Evolutionary conservation across 2,329 filamentous ascomycete species (phyloP).

Genomic region (Lasiodiplodia hormozganensis): DNA sequence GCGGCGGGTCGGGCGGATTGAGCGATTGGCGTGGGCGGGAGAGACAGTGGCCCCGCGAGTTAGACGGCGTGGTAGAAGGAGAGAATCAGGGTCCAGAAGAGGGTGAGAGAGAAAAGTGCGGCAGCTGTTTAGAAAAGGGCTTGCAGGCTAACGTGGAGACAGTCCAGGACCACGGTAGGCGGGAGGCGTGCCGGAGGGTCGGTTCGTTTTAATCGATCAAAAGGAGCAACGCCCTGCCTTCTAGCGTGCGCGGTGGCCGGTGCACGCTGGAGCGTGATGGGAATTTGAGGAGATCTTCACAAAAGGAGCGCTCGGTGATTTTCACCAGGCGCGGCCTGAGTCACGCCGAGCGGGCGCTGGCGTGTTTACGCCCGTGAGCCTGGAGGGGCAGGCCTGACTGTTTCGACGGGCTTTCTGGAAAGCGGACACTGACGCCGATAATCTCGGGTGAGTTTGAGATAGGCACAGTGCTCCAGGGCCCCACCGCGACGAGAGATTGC

Average conservation of each 20-base stretch:
- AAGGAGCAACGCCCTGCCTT: slow-evolving; percentile 44
- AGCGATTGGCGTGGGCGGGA: slow-evolving; percentile 27
- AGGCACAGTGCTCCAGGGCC: slow-evolving; percentile 34
- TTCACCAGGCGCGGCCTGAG: slow-evolving; percentile 27
- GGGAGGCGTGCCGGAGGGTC: slow-evolving; percentile 48
- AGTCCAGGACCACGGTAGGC: slow-evolving; percentile 51
- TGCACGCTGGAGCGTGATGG: slow-evolving; percentile 27
- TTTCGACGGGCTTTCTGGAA: slow-evolving; percentile 30
- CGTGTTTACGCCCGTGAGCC: slow-evolving; percentile 20
- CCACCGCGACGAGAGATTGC: slow-evolving; percentile 28
- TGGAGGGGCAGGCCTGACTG: slow-evolving; percentile 26
- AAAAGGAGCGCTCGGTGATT: slow-evolving; percentile 31
- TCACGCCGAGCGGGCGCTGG: slow-evolving; percentile 26
- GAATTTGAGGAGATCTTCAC: slow-evolving; percentile 29
- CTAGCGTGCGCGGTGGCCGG: slow-evolving; percentile 26
- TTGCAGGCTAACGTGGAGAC: slow-evolving; percentile 42
- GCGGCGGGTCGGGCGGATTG: not conserved
- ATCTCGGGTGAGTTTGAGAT: slow-evolving; percentile 38
- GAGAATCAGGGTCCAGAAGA: slow-evolving; percentile 46
- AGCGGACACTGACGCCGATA: slow-evolving; percentile 31
- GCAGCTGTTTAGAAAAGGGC: slow-evolving; percentile 48
- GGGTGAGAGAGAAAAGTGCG: slow-evolving; percentile 47
- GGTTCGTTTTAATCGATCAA: slow-evolving; percentile 48
- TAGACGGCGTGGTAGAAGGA: slow-evolving; percentile 28
- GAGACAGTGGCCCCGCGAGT: slow-evolving; percentile 23